Evolutionary conservation across 257 asterid species (phyloP), one percentile per base, ranked within the genome.

Genomic region (Solanum verrucosum): DNA sequence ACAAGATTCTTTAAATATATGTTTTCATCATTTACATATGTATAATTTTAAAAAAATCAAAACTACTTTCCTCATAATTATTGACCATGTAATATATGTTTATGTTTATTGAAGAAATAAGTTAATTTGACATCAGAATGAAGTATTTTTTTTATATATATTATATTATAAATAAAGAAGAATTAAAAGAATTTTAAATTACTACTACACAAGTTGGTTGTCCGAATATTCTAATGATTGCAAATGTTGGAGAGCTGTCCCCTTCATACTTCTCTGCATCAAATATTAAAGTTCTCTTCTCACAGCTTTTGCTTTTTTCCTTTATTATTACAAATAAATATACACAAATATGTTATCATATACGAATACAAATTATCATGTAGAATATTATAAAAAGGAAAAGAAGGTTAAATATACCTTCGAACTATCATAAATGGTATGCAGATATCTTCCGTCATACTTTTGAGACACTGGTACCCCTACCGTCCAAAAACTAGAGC

Each of bases 191-290:
- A 71, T 8, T 63, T 63, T 71, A 31, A 31, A 31, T 71, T 67
- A 12, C 35, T 21, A 59, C 13, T 60, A 5, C 70, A 25, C 67
- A 27, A 27, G 85, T 18, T 9, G 40, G 5, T 52, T 29, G 38
- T 46, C 6, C 27, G 42, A 9, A 81, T 49, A 23, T 79, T 86
- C 92, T 90, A 91, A 93, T 93, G 91, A 93, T 93, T 93, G 91
- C 91, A 86, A 87, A 49, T 91, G 93, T 90, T 90, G 93, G 92
- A 85, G 91, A 86, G 72, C 87, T 90, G 93, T 89, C 93, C 91
- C 93, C 91, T 89, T 88, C 90, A 56, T 20, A 49, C 38, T 49
- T 40, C 29, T 44, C 78, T 56, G 1, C 23, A 40, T 23, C 38
- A 42, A n/a, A 14, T 25, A 35, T 52, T 14, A 16, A 27, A 81